Conservation (phyloP, 2,329 filamentous ascomycete species). For the Hortaea werneckii region DNA sequence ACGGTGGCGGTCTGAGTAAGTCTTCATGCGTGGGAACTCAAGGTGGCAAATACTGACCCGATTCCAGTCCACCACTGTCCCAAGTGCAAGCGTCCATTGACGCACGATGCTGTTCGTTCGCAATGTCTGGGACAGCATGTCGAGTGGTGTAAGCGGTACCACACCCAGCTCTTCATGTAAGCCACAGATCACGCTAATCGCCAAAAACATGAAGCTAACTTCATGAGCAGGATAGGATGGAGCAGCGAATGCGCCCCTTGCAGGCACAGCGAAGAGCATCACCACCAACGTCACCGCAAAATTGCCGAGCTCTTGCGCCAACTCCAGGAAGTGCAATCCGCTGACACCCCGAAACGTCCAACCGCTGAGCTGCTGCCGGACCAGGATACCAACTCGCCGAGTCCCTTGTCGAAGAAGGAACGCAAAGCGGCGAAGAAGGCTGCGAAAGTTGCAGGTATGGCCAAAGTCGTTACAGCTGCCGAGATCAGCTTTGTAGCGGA, state of each 20-base stretch:
- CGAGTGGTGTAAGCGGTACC: conserved; percentile 41
- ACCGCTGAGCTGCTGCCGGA: conserved; percentile 1
- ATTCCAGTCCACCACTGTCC: conserved; percentile 41
- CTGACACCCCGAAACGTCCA: conserved; percentile 5
- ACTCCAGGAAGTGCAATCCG: conserved; percentile 12
- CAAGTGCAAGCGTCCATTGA: conserved; percentile 37
- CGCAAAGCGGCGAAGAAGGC: conserved; percentile 23
- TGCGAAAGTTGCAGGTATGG: conserved; percentile 18
- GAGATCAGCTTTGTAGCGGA: conserved; percentile 20
- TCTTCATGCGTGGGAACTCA: not conserved
- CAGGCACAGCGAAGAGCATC: conserved; percentile 29
- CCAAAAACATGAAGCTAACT: not conserved
- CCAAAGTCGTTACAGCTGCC: conserved; percentile 20
- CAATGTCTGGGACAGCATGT: conserved; percentile 37
- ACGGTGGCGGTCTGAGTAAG: conserved; percentile 20
- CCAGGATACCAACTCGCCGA: conserved; percentile 3
- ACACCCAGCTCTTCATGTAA: conserved; percentile 36
- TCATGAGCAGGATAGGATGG: conserved; percentile 10
- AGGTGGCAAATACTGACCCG: conserved; percentile 4
- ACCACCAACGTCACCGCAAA: conserved; percentile 32
- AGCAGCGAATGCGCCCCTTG: conserved; percentile 24
- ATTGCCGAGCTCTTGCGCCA: conserved; percentile 24
- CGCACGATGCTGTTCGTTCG: conserved; percentile 27
- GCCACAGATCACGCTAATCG: conserved; percentile 12
- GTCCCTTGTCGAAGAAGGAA: conserved; percentile 15